phyloP scores from a whole-genome alignment of 1,284 basidiomycete genomes.

The Marasmius fiardii region DNA sequence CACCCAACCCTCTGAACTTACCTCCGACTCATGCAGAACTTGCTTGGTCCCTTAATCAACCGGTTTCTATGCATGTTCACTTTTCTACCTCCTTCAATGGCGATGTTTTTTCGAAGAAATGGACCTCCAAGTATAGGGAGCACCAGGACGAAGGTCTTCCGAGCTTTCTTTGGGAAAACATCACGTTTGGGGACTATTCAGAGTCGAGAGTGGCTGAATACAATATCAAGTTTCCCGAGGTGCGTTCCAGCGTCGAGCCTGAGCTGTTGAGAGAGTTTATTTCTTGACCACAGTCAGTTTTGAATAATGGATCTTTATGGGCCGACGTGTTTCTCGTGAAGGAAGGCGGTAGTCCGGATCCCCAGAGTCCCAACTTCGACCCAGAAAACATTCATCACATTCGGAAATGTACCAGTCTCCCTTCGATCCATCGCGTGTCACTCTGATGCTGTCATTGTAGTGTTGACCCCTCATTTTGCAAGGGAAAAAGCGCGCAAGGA shows the following conservation, averaged over 20 bases:
- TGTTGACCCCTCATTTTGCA: constrained; percentile 81
- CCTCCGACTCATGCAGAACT: constrained; percentile 51
- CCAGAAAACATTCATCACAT: constrained; percentile 65
- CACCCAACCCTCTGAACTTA: constrained; percentile 40
- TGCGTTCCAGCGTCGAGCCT: constrained; percentile 28
- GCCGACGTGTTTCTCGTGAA: constrained; percentile 83
- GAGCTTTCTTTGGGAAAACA: constrained; percentile 75
- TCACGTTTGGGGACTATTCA: constrained; percentile 81
- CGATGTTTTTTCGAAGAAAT: constrained; percentile 54
- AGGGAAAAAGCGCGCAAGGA: constrained; percentile 74
- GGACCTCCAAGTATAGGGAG: constrained; percentile 44
- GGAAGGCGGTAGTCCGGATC: constrained; percentile 63
- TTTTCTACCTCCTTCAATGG: constrained; percentile 63
- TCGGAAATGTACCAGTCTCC: constrained; percentile 64
- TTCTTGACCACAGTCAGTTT: constrained; percentile 54
- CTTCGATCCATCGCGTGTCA: constrained; percentile 1
- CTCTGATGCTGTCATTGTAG: constrained; percentile 36
- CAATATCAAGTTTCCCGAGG: constrained; percentile 71
- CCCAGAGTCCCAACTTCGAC: constrained; percentile 49
- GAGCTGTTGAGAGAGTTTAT: not conserved
- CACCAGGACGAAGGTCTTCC: constrained; percentile 54
- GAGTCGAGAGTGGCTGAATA: constrained; percentile 65
- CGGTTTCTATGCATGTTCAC: constrained; percentile 72
- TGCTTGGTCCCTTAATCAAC: constrained; percentile 58
- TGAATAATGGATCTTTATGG: constrained; percentile 81